phyloP scores from a whole-genome alignment of 345 rosid genomes.

The Gossypium turneri region DNA sequence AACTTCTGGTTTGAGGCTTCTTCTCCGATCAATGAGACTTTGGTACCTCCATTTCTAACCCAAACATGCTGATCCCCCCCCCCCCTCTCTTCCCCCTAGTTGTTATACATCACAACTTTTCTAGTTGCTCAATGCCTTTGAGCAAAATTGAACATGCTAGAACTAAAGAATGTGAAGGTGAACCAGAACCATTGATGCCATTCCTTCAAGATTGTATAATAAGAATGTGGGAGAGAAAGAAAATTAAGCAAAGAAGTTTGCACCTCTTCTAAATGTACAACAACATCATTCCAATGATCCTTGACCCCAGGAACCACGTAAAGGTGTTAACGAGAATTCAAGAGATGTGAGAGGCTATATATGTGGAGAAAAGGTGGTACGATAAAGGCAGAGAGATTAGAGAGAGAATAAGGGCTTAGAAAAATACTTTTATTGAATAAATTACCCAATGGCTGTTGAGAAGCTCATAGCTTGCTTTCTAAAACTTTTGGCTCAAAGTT shows the following conservation, averaged over 20 bases:
- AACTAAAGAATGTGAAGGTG: neutral
- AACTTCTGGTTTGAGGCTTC: neutral
- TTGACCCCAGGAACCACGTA: constrained; percentile 51
- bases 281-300: constrained; percentile 32
- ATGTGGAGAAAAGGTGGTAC: neutral
- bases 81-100: neutral
- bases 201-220: neutral
- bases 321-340: constrained; percentile 52
- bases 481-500: neutral
- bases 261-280: constrained; percentile 44
- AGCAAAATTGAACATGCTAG: neutral
- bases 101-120: neutral
- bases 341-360: constrained; percentile 58
- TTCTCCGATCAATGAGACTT: neutral
- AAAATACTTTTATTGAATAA: neutral
- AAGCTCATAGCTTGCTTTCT: neutral
- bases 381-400: neutral
- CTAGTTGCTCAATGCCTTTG: neutral
- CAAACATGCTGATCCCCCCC: neutral
- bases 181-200: neutral
- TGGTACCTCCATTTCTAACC: neutral
- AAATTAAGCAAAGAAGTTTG: neutral
- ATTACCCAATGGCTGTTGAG: neutral
- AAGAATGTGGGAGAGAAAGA: neutral
- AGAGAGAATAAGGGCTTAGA: neutral